Evolutionary conservation across 106 monocot species (phyloP), one percentile per base, ranked within the genome.

Genomic region (Dioscorea zingiberensis): DNA sequence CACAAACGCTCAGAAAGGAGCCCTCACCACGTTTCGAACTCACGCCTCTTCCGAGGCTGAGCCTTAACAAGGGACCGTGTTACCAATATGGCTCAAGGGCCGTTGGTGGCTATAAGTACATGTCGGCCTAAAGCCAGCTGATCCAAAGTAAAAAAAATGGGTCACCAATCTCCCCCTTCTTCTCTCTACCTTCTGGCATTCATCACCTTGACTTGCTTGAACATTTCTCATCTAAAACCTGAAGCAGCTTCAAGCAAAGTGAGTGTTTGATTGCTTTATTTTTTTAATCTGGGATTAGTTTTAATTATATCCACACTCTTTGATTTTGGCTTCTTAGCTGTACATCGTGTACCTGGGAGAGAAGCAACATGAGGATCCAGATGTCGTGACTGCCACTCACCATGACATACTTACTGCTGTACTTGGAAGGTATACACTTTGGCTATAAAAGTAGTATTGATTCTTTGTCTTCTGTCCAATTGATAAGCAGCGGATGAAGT

Each of bases 301-400:
- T 38, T 38, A 38, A 8, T 8, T 6, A 38, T 30, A 30, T 2
- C 30, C 30, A 30, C 4, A 38, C 38, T 38, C 38, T 13, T 51
- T 51, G 19, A 51, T 8, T 16, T 51, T 18, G 8, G 2, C 14
- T 8, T 8, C 0, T 19, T 51, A 77, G 81, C 48, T 73, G 27
- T 77, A 76, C 51, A 76, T 81, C 18, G 80, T 72, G 13, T 76
- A 81, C 55, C 56, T 81, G 74, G 80, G 80, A 24, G 80, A 81
- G 15, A 76, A 65, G 54, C 63, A 60, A n/a, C 59, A 72, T n/a
- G 64, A 72, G 7, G 72, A 81, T 54, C 76, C 81, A 4, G 28
- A 60, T 3, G 28, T 72, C 11, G 81, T 69, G 12, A 69, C 71
- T 21, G 67, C 68, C 24, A 58, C 71, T 30, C 81, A 81, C 25